Base-by-base conservation (phyloP, 768 basidiomycete genomes). In the Lactarius indigo region DNA sequence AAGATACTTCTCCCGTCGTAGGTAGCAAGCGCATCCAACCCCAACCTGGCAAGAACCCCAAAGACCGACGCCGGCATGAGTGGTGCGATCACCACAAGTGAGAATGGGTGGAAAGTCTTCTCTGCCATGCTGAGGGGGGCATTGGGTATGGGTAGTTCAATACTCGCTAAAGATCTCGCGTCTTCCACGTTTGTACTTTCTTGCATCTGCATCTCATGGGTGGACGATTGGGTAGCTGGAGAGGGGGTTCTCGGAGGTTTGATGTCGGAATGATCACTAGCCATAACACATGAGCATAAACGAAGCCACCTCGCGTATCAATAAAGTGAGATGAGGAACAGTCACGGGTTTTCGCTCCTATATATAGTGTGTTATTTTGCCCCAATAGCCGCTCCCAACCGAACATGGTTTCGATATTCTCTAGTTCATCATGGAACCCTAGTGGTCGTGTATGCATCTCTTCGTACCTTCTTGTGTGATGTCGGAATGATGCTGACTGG, bases 41-140 rank as follows among this genome's bases (percentile, higher is more conserved):
- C 96, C 6, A 98, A 78, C 41, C 96, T 82, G 13, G 89, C 87
- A 42, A 98, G 85, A 5, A 86, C 81, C n/a, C 96, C 96, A 56
- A 96, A 82, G 58, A 96, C 84, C n/a, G 92, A 87, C 3, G 87
- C 85, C 12, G 94, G 90, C 73, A 90, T 85, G 59, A 96, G 84
- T 33, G 92, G 83, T 15, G 85, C 83, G 26, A 94, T 70, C 55
- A 92, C 83, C 55, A 87, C 84, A 42, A 84, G 75, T 6, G 88
- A 87, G 50, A 87, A 79, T 0, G 92, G 89, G 42, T 71, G 75
- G 67, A 81, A 82, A 63, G 78, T 72, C 56, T 79, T 81, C 1
- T 77, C 64, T 1, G 56, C 4, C 9, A n/a, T 30, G 57, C 18
- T 10, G 12, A 73, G 69, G 2, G 81, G 76, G 5, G 74, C 69